Evolutionary conservation across 768 basidiomycete species (phyloP).

Genomic region (Suillus decipiens): DNA sequence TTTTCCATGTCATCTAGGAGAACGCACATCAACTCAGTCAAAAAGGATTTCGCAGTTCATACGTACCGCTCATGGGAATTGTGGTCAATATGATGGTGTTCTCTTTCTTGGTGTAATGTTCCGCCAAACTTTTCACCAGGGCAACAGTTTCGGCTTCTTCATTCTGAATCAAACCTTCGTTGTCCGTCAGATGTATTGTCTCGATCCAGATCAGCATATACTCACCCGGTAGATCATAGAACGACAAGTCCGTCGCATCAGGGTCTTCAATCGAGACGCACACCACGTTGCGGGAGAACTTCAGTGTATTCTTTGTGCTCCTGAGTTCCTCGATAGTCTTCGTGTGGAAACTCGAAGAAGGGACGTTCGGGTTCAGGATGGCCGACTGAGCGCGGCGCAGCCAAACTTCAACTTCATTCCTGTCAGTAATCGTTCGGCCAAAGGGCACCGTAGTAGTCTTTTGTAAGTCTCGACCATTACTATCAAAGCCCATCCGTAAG

Average conservation of each 20-base stretch:
- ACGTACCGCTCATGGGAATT: conserved; percentile 52
- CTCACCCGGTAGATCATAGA: conserved; percentile 43
- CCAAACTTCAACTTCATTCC: conserved; percentile 47
- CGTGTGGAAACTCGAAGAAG: conserved; percentile 25
- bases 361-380: conserved; percentile 46
- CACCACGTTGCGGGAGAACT: conserved; percentile 44
- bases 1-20: conserved; percentile 58
- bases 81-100: conserved; percentile 57
- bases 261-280: conserved; percentile 43
- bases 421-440: conserved; percentile 43
- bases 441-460: conserved; percentile 39
- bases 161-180: conserved; percentile 50
- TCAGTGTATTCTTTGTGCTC: conserved; percentile 17
- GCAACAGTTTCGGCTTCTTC: conserved; percentile 43
- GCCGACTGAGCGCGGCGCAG: conserved; percentile 64
- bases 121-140: conserved; percentile 51
- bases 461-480: conserved; percentile 24
- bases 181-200: background rate
- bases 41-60: background rate
- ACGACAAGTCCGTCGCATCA: conserved; percentile 39
- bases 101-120: conserved; percentile 45
- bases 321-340: conserved; percentile 13
- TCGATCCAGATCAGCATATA: background rate
- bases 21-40: background rate
- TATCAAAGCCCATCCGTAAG: conserved; percentile 43